phyloP scores from a whole-genome alignment of 345 rosid species.

The Durio zibethinus region DNA sequence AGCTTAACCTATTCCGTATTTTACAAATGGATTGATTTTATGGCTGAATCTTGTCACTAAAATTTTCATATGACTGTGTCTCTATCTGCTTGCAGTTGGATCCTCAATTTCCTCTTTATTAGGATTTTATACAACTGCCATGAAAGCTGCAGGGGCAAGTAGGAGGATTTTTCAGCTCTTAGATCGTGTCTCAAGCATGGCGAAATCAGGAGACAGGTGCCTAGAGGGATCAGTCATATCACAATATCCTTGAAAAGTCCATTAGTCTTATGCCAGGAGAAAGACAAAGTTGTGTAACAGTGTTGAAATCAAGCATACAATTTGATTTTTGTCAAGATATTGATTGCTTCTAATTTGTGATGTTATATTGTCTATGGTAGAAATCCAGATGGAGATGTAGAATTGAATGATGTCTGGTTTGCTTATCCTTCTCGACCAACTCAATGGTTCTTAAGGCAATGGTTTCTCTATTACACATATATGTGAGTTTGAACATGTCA shows the following conservation, averaged over 20 bases:
- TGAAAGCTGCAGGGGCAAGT: conserved; percentile 99
- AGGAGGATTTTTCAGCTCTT: conserved; percentile 88
- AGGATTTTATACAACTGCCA: conserved; percentile 77
- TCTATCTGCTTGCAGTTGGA: conserved; percentile 59
- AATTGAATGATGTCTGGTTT: conserved; percentile 83
- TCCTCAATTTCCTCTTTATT: conserved; percentile 77
- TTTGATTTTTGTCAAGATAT: background rate
- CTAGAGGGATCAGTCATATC: conserved; percentile 57
- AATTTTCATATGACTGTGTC: background rate
- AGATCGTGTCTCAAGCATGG: conserved; percentile 80
- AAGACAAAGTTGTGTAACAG: background rate
- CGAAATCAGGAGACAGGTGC: conserved; percentile 68
- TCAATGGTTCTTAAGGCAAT: conserved; percentile 85
- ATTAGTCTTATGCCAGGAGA: background rate
- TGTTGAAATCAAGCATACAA: background rate
- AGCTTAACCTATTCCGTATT: background rate
- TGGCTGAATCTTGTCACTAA: background rate
- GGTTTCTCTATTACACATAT: background rate
- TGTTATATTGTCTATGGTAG: conserved; percentile 32
- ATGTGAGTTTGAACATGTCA: background rate
- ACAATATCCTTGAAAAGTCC: background rate
- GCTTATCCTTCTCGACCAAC: conserved; percentile 97
- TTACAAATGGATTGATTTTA: background rate
- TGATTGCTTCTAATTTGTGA: background rate
- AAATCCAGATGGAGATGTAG: conserved; percentile 69